These are phyloP conservation scores for Ricinus communis DNA, from an alignment of 345 rosid species.

Conservation along the genomic window DNA sequence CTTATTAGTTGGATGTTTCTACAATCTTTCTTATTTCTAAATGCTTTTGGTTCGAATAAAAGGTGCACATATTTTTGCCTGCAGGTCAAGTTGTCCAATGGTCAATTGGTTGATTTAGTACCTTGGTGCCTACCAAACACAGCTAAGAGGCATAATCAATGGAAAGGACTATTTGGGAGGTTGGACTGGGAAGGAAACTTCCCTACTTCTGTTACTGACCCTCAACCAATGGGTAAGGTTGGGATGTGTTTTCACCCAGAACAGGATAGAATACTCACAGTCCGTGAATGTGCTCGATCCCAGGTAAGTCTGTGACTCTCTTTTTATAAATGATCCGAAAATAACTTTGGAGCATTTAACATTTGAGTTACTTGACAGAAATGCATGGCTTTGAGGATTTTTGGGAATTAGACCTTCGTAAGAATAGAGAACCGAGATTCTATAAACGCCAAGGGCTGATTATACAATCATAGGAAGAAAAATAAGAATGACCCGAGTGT, in stretches of 20 bases:
- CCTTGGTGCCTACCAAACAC: constrained; percentile 86
- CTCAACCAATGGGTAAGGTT: constrained; percentile 93
- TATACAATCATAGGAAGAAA: no score
- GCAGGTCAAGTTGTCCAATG: constrained; percentile 63
- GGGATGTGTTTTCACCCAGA: constrained; percentile 95
- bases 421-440: no score
- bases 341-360: no score
- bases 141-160: constrained; percentile 69
- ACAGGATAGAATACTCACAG: constrained; percentile 76
- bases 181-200: constrained; percentile 93
- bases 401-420: no score
- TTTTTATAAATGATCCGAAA: no score
- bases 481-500: no score
- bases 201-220: constrained; percentile 83
- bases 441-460: no score
- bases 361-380: no score
- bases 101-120: constrained; percentile 64
- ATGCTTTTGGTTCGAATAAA: no score
- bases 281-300: constrained; percentile 89
- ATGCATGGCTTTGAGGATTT: no score
- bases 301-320: constrained; percentile 46
- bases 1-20: no score
- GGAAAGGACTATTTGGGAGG: constrained; percentile 92
- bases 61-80: neutral
- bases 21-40: no score